These are phyloP conservation scores for Fusarium beomiforme DNA, from an alignment of 2,329 filamentous ascomycete species.

Conservation along the genomic window DNA sequence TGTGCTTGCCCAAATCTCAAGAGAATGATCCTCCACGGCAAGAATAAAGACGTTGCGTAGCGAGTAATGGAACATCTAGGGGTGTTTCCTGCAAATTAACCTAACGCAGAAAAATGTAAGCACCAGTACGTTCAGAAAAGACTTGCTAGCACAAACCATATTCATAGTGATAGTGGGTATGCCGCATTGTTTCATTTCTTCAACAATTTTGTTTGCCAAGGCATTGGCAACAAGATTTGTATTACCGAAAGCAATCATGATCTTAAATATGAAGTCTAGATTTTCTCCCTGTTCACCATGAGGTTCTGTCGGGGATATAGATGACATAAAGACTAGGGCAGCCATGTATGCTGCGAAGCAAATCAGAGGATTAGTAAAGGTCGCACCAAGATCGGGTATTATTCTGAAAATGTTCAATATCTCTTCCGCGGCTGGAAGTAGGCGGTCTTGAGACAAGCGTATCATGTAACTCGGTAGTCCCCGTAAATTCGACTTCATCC, in stretches of 20 bases:
- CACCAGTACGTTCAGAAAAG: fast-evolving
- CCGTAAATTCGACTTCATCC: conserved; percentile 9
- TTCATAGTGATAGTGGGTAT: background rate
- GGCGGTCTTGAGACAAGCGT: conserved; percentile 7
- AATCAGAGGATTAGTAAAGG: conserved; percentile 13
- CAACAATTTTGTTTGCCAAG: conserved; percentile 1
- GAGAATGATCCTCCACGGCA: too few relatives aligned
- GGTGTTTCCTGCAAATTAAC: background rate
- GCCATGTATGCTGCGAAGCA: conserved; percentile 20
- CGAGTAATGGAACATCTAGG: conserved; percentile 8
- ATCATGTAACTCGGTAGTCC: conserved; percentile 5
- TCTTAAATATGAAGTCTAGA: conserved; percentile 6
- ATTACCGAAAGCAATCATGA: background rate
- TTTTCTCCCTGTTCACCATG: background rate
- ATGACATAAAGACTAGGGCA: conserved; percentile 3
- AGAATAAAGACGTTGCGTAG: conserved; percentile 7
- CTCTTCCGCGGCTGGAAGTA: conserved; percentile 11
- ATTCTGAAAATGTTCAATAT: conserved; percentile 17
- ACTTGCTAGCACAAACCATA: background rate
- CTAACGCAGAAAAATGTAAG: background rate
- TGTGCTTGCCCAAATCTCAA: background rate
- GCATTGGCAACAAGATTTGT: background rate
- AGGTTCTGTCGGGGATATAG: background rate
- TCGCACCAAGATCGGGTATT: background rate
- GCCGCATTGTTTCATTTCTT: conserved; percentile 12